Percentiles rank a stretch among this genome's conserved stretches.
These are phyloP conservation scores for Fusarium sp. DNA, from an alignment of 2,329 filamentous ascomycete species.

Conservation along the genomic window DNA sequence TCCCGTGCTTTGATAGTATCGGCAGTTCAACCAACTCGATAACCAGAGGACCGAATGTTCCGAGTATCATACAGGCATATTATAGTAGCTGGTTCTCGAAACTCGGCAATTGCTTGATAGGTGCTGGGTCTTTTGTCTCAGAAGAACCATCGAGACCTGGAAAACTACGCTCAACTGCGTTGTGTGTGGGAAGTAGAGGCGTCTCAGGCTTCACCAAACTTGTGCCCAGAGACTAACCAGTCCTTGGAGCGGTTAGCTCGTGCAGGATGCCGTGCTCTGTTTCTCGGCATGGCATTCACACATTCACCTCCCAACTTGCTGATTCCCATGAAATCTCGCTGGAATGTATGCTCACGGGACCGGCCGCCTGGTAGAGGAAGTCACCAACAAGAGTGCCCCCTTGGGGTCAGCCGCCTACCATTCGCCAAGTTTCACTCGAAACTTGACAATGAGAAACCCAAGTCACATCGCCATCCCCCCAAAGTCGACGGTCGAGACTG, in stretches of 20 bases:
- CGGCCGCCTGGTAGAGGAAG: not conserved
- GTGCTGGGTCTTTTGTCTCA: not conserved
- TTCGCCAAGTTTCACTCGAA: not conserved
- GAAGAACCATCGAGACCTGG: not conserved
- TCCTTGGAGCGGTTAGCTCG: not conserved
- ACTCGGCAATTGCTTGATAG: not conserved
- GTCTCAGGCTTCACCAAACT: not conserved
- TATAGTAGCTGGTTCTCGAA: not conserved
- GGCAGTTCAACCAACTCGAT: slow-evolving; percentile 11
- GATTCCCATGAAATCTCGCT: slow-evolving; percentile 10
- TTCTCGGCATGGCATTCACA: slow-evolving; percentile 11
- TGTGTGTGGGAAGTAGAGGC: not conserved
- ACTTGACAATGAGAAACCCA: not conserved
- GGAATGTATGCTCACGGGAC: slow-evolving; percentile 2
- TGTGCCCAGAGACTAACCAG: not conserved
- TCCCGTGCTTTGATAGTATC: slow-evolving; percentile 3
- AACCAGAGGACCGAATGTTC: not conserved
- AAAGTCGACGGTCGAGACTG: not conserved
- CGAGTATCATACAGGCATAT: not conserved
- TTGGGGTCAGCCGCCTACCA: not conserved
- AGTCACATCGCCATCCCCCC: not conserved
- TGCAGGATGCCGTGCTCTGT: not conserved
- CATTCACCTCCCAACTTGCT: not conserved
- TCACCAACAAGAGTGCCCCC: not conserved
- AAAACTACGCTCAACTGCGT: not conserved